Evolutionary conservation across 257 asterid genomes (phyloP), one percentile per base, ranked within the genome.

Genomic region (Mitragyna speciosa): DNA sequence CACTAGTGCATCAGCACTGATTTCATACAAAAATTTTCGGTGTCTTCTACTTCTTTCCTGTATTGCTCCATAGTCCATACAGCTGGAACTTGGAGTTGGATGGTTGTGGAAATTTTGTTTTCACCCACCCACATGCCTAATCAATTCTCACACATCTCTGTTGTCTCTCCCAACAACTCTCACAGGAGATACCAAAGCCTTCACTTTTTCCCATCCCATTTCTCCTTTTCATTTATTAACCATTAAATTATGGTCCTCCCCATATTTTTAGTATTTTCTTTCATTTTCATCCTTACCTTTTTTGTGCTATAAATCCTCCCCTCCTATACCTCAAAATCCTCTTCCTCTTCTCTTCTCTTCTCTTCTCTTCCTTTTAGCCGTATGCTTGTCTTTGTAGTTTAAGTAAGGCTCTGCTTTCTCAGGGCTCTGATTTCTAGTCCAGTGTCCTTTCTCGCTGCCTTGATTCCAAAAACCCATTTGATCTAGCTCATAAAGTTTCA

Each of bases 271-370:
- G 24, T 24, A 26, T 49, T 78, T 81, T 73, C 73, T 75, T 63
- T 73, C 67, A 20, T 24, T 51, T 41, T 59, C 69, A 48, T 64
- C 77, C 78, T 74, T 31, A 47, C 87, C 79, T 12, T 84, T 84
- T 85, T 76, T 51, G 63, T 67, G 77, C 91, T 94, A 92, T 94
- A 92, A 91, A 94, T 81, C 47, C 22, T 24, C 70, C 86, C 85
- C 73, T 69, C 82, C 66, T 45, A 84, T 39, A 24, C 48, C 28
- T 59, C 76, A 4, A 17, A 83, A 88, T 84, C 91, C 91, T 87
- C 95, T 89, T 85, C 91, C 89, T 73, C 90, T 79, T 86, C 90
- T 74, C 83, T 26, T 48, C 22, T 22, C 69, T 17, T 4, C 4
- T 22, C 65, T 77, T 76, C 48, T 9, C 82, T 41, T 41, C 83